Evolutionary conservation across 2,329 filamentous ascomycete species (phyloP).

Genomic region (Exophiala alcalophila): DNA sequence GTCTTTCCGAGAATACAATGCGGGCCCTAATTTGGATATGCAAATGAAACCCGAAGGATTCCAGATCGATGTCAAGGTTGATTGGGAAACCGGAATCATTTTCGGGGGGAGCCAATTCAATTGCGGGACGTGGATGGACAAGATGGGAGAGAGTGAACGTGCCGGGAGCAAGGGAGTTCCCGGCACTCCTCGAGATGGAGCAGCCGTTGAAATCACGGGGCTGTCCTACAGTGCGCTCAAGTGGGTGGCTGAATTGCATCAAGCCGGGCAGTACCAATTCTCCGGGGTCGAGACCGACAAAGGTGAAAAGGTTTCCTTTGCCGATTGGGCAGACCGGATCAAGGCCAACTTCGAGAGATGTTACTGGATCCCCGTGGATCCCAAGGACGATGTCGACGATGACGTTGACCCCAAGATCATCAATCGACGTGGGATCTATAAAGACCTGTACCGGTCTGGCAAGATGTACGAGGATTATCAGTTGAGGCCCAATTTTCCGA

Average conservation of each 20-base stretch:
- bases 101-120: slow-evolving; percentile 93
- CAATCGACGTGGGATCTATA: slow-evolving; percentile 95
- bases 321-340: slow-evolving; percentile 75
- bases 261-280: slow-evolving; percentile 68
- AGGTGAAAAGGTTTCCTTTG: slow-evolving; percentile 64
- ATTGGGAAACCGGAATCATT: slow-evolving; percentile 87
- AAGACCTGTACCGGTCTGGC: slow-evolving; percentile 88
- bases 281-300: slow-evolving; percentile 66
- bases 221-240: slow-evolving; percentile 82
- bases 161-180: slow-evolving; percentile 91
- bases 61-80: slow-evolving; percentile 83
- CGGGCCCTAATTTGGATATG: slow-evolving; percentile 78
- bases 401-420: slow-evolving; percentile 75
- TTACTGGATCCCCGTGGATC: slow-evolving; percentile 75
- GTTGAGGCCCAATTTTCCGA: slow-evolving; percentile 86
- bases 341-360: slow-evolving; percentile 85
- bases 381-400: slow-evolving; percentile 67
- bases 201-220: slow-evolving; percentile 91
- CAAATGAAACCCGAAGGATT: slow-evolving; percentile 95
- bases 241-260: slow-evolving; percentile 70
- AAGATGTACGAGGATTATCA: slow-evolving; percentile 99
- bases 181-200: slow-evolving; percentile 93
- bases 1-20: slow-evolving; percentile 91
- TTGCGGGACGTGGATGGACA: slow-evolving; percentile 99
- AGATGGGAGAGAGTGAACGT: slow-evolving; percentile 96